These are phyloP conservation scores for Cyclotella sp. DNA, from an alignment of 108 stramenopile species.

Conservation along the genomic window DNA sequence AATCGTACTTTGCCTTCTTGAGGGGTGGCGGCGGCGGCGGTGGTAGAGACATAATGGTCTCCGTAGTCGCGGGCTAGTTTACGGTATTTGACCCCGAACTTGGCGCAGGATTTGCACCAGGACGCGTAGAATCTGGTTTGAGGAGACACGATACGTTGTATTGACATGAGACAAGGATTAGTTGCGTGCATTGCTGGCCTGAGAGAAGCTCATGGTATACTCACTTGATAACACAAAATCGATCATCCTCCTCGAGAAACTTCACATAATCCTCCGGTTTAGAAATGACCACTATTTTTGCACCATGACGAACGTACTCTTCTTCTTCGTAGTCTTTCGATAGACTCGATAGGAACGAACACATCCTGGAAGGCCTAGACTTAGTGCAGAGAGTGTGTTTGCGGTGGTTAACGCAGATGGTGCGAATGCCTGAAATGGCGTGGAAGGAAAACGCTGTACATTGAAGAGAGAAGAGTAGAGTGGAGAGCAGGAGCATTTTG, in stretches of 20 bases:
- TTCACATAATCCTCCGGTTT: constrained; percentile 44
- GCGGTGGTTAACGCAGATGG: no score
- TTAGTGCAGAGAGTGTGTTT: no score
- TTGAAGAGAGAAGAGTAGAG: no score
- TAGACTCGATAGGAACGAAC: not conserved
- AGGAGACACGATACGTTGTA: not conserved
- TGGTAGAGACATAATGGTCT: constrained; percentile 46
- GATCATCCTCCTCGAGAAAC: constrained; percentile 63
- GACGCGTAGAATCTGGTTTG: constrained; percentile 54
- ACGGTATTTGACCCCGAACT: constrained; percentile 58
- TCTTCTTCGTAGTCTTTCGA: not conserved
- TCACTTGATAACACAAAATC: constrained; percentile 68
- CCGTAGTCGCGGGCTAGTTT: constrained; percentile 55
- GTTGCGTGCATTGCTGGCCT: no score
- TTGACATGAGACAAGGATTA: not conserved
- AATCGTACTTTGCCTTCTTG: constrained; percentile 58
- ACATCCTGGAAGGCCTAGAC: not conserved
- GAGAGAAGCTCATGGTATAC: constrained; percentile 21
- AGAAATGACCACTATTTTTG: constrained; percentile 32
- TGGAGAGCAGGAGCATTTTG: no score
- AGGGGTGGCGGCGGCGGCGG: constrained; percentile 19
- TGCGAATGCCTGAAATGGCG: no score
- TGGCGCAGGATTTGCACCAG: constrained; percentile 76
- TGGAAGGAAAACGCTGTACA: no score
- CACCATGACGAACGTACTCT: constrained; percentile 12